Evolutionary conservation across 805 yeast species (phyloP), one percentile per base, ranked within the genome.

Genomic region (Saturnispora hagleri): DNA sequence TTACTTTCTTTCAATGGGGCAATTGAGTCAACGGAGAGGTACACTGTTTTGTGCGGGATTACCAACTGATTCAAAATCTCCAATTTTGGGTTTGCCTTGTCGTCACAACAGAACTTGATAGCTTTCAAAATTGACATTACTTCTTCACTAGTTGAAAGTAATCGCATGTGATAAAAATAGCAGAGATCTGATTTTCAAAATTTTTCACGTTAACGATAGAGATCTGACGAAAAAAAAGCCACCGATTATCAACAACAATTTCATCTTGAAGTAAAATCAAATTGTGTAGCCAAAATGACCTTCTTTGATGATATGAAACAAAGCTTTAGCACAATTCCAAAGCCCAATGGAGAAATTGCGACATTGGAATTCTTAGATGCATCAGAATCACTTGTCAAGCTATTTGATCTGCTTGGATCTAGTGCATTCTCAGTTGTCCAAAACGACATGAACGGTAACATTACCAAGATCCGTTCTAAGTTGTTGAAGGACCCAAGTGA

Each of bases 371-470:
- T 89, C 62, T 74, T 89, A 56, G 88, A 81, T 63, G 96, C 97
- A 13, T 73, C 93, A 18, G 93, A 84, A 69, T 83, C 95, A 10
- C 73, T 89, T 54, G 88, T 89, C 60, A 82, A 84, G 67, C 73
- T 89, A 56, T 89, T 89, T 66, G 93, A 89, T 66, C 73, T 89
- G 46, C 74, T 89, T 57, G 95, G 95, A 24, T 85, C 93, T 20
- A 73, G 93, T 33, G 95, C 96, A 13, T 89, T 89, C 61, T 67
- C 81, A 15, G 89, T 86, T 41, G 96, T 89, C 53, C 95, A 87
- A 66, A 84, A 75, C 58, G 97, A 89, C 67, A 82, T 89, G 86
- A 82, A 78, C 33, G 97, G 97, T 38, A 89, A 89, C 69, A 84
- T 89, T 66, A 73, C 74, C 53, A 89, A 89, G 68, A 77, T 89